Evolutionary conservation across 1,284 basidiomycete genomes (phyloP).

Genomic region (Pascua sp.): DNA sequence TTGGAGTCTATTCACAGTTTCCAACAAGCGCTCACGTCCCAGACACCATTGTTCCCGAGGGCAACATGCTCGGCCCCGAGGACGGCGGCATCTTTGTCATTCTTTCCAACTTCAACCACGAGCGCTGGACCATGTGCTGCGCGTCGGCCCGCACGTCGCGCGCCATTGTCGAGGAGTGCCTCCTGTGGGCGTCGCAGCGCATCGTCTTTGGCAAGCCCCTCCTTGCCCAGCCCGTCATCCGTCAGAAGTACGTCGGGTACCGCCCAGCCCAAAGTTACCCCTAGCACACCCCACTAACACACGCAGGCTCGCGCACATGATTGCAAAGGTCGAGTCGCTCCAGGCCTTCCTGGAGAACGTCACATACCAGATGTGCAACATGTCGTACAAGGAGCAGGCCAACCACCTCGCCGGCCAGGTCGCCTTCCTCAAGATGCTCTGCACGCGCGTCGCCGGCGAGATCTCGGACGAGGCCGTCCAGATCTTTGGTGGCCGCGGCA

Average conservation of each 20-base stretch:
- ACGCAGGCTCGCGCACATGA: constrained; percentile 78
- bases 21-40: constrained; percentile 5
- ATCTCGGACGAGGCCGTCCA: constrained; percentile 56
- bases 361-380: constrained; percentile 88
- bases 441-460: constrained; percentile 46
- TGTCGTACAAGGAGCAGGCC: constrained; percentile 64
- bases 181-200: constrained; percentile 67
- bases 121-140: constrained; percentile 50
- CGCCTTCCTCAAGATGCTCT: constrained; percentile 61
- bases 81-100: constrained; percentile 79
- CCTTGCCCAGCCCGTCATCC: constrained; percentile 75
- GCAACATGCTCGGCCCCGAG: constrained; percentile 80
- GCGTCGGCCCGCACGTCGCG: constrained; percentile 42
- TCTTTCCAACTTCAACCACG: constrained; percentile 50
- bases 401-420: constrained; percentile 50
- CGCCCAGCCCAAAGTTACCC: constrained; percentile 75
- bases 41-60: constrained; percentile 60
- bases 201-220: constrained; percentile 82
- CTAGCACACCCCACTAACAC: constrained; percentile 77
- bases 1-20: neutral
- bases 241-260: constrained; percentile 58
- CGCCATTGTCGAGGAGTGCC: constrained; percentile 48
- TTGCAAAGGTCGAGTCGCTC: constrained; percentile 73
- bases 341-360: constrained; percentile 88
- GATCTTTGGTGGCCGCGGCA: constrained; percentile 56